These are phyloP conservation scores for Herpotrichia juniperi DNA, from an alignment of 2,329 filamentous ascomycete genomes.

Conservation along the genomic window DNA sequence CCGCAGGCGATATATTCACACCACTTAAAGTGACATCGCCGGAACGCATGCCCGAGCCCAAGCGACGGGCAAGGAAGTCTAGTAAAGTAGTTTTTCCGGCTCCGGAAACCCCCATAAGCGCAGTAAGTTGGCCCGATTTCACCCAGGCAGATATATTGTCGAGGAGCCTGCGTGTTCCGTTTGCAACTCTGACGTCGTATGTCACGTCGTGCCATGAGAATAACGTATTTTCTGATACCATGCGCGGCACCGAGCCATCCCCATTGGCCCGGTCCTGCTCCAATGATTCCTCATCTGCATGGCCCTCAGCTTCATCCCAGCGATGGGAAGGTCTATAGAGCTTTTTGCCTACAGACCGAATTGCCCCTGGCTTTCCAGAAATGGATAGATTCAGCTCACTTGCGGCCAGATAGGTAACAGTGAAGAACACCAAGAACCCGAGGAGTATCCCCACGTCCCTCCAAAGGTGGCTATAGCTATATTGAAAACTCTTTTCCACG, in stretches of 20 bases:
- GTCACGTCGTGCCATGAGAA: conserved; percentile 41
- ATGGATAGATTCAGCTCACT: too few relatives aligned
- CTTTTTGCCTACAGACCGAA: too few relatives aligned
- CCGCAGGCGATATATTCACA: too few relatives aligned
- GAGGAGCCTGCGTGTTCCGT: conserved; percentile 55
- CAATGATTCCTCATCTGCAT: conserved; percentile 60
- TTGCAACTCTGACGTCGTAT: conserved; percentile 39
- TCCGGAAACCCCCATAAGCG: conserved; percentile 57
- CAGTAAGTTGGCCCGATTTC: conserved; percentile 58
- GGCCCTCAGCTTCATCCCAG: conserved; percentile 41
- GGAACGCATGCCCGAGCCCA: conserved; percentile 64
- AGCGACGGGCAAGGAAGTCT: conserved; percentile 71
- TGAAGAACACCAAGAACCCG: too few relatives aligned
- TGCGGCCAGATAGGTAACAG: too few relatives aligned
- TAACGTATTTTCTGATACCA: too few relatives aligned
- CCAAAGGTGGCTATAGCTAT: too few relatives aligned
- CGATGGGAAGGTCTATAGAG: conserved; percentile 26
- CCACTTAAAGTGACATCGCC: too few relatives aligned
- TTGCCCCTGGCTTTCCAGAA: too few relatives aligned
- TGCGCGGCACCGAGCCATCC: not conserved
- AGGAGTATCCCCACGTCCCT: too few relatives aligned
- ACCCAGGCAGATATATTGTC: conserved; percentile 61
- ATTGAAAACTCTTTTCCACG: too few relatives aligned
- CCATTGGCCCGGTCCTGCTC: not conserved
- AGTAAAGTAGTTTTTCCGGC: conserved; percentile 27